Evolutionary conservation across 495 filamentous ascomycete genomes (phyloP), one percentile per base, ranked within the genome.

Genomic region (Xylaria palmicola): DNA sequence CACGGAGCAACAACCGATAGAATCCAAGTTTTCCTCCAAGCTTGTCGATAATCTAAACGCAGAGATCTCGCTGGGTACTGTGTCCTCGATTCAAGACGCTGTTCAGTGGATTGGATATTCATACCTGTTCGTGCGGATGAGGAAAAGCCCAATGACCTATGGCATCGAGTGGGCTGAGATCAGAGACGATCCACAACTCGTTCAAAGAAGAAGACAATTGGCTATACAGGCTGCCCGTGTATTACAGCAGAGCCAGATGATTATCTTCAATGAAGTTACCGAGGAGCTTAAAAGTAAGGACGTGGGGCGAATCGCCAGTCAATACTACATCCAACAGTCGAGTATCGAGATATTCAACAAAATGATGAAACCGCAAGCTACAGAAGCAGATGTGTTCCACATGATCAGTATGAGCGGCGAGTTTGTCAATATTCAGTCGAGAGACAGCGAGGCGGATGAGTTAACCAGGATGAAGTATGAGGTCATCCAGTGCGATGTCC

Each of bases 51-150:
- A 98, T 63, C 72, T 99, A 56, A 99, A 99, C 65, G 94, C 94
- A 26, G 94, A 99, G 71, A 91, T 98, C 56, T 84, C 91, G 0
- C 79, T 99, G 17, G 94, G 94, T 9, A 99, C 94, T 0, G 95
- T 99, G 44, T 96, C 93, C 1, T 96, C 93, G 6, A 86, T 99
- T n/a, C 73, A 86, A 10, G 94, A 99, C 73, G 94, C 89, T 5
- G 92, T 97, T 0, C 89, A 93, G 67, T 99, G 94, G 94, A 86
- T 99, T 10, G 92, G 94, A 12, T 98, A 99, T 71, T 97, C 93
- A 2, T 99, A 98, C 70, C 82, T 99, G 3, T 98, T 93, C 65
- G 93, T 98, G 40, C 88, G 94, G 32, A 98, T 98, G 94, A 86
- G 90, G 70, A 86, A 88, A 43, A 96, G 92, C 65, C 95, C 93